These are phyloP conservation scores for Kwoniella europaea DNA, from an alignment of 768 basidiomycete species.

Conservation along the genomic window DNA sequence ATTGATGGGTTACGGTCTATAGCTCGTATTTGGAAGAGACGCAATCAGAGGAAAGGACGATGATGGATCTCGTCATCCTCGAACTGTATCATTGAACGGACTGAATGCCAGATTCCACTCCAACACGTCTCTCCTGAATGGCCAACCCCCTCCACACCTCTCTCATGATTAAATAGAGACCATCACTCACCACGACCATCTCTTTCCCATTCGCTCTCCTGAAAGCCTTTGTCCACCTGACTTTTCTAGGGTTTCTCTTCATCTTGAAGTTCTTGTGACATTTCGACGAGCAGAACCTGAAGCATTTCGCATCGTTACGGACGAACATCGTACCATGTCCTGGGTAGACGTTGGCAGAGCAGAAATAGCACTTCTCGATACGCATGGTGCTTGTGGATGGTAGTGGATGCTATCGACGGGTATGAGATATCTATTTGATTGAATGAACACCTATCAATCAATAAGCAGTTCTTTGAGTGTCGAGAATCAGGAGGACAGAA, in stretches of 20 bases:
- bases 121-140: too few relatives aligned
- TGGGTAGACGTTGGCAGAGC: slow-evolving; percentile 94
- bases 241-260: slow-evolving; percentile 99
- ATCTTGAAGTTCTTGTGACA: slow-evolving; percentile 99
- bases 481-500: too few relatives aligned
- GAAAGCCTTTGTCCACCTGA: slow-evolving; percentile 99
- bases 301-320: slow-evolving; percentile 96
- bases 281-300: slow-evolving; percentile 98
- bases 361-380: slow-evolving; percentile 98
- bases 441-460: too few relatives aligned
- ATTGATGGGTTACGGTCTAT: background rate
- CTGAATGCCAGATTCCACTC: too few relatives aligned
- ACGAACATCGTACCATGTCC: slow-evolving; percentile 97
- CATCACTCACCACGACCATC: slow-evolving; percentile 85
- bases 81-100: too few relatives aligned
- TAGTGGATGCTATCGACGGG: too few relatives aligned
- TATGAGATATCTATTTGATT: too few relatives aligned
- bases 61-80: too few relatives aligned
- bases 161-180: background rate
- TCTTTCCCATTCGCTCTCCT: slow-evolving; percentile 98
- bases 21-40: background rate
- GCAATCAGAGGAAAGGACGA: background rate
- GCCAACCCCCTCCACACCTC: background rate
- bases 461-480: too few relatives aligned
- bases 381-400: too few relatives aligned